Base-by-base conservation (phyloP, 129 eudicot species). In the Calendula officinalis region DNA sequence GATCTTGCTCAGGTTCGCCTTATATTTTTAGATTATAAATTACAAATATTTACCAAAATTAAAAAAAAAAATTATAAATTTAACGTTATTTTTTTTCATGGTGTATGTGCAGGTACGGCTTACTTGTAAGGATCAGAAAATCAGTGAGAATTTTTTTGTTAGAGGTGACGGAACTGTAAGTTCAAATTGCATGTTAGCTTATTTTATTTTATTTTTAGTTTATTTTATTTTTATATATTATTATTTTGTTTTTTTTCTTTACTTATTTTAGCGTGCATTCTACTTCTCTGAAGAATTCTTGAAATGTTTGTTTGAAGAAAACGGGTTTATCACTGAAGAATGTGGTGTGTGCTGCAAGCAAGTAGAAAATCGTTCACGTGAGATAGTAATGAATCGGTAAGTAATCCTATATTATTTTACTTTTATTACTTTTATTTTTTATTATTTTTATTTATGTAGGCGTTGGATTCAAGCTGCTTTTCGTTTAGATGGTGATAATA, bases 141-240 rank as follows among this genome's bases (percentile, higher is more conserved):
- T 92, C 71, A 83, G 98, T 22, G 96, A 92, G 49, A 85, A 92
- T 73, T 88, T 92, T 69, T 92, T 83, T 81, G 98, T 92, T 71
- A 88, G 98, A 78, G 95, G 98, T 64, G 98, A 92, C 50, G 98
- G 98, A 61, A 92, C 98, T 69, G 98, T 92, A 79, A 85, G 98
- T 74, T 62, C 47, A 56, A 47, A n/a, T 43, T 32, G 17, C 36
- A 60, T 30, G 15, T 51, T 51, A 42, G 6, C 43, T 40, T 75
- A n/a, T 42, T 11, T 16, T 60, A 32, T 61, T 48, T 17, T 63
- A 50, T 36, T 39, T 49, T 10, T 41, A 15, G 4, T 34, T 43
- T 22, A 13, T 48, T 17, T 8, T 6, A 50, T 30, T 49, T 4
- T 30, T n/a, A 5, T 42, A 22, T 68, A 3, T 52, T 34, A 34